Conservation (phyloP, 2,329 filamentous ascomycete species). For the Orbilia brochopaga region DNA sequence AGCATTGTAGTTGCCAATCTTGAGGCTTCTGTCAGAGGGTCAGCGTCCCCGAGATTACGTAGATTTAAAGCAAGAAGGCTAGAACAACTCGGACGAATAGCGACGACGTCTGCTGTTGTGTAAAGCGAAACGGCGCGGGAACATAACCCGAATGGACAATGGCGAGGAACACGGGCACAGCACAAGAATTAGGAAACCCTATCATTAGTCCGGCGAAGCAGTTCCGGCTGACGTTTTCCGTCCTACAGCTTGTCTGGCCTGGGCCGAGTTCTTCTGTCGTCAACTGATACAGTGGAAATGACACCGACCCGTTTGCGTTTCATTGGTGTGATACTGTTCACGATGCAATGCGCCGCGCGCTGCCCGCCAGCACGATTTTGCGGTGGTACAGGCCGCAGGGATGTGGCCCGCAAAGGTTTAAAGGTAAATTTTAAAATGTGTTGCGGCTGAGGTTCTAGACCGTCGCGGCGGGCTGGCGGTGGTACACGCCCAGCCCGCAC, state of each 20-base stretch:
- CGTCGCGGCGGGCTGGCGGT: slow-evolving; percentile 23
- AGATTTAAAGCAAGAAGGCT: neutral
- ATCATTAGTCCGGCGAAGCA: no score
- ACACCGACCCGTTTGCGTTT: neutral
- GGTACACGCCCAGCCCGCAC: neutral
- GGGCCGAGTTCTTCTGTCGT: neutral
- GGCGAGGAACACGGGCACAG: neutral
- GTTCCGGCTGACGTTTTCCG: neutral
- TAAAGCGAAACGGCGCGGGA: slow-evolving; percentile 1
- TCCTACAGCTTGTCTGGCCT: neutral
- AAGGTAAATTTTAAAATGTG: slow-evolving; percentile 29
- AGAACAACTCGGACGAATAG: neutral
- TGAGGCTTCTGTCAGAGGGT: no score
- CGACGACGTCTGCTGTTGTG: slow-evolving; percentile 5
- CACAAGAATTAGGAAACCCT: neutral
- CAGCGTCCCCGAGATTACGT: neutral
- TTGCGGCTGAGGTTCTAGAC: slow-evolving; percentile 49
- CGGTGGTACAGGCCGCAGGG: slow-evolving; percentile 36
- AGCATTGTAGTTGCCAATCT: no score
- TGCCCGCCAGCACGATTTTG: slow-evolving; percentile 32
- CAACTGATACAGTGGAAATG: neutral
- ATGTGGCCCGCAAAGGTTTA: slow-evolving; percentile 12
- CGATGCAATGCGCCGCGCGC: neutral
- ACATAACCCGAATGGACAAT: neutral
- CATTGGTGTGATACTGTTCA: neutral